Conservation (phyloP, 352 stramenopile genomes). For the Pilasporangium apinafurcum region DNA sequence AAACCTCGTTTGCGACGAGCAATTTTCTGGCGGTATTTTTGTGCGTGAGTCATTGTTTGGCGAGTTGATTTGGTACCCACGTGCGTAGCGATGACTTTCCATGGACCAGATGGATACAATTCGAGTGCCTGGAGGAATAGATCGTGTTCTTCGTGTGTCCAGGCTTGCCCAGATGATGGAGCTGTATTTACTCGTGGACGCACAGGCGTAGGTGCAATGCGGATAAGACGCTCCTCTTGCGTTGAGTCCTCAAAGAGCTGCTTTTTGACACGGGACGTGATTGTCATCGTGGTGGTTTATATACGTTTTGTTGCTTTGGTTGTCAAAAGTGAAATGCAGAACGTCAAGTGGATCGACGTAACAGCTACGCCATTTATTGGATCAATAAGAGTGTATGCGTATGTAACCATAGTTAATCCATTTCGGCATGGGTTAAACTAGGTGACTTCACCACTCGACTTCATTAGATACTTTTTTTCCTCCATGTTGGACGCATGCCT, state of each 20-base stretch:
- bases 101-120: slow-evolving; percentile 15
- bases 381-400: no score
- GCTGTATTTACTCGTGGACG: neutral
- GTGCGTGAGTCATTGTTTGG: slow-evolving; percentile 19
- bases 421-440: no score
- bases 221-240: slow-evolving; percentile 9
- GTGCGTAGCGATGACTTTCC: slow-evolving; percentile 16
- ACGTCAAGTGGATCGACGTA: no score
- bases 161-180: slow-evolving; percentile 1
- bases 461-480: no score
- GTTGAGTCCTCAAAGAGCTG: slow-evolving; percentile 10
- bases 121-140: slow-evolving; percentile 18
- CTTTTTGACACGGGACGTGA: slow-evolving; percentile 9
- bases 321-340: no score
- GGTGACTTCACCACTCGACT: no score
- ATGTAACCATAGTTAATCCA: no score
- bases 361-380: no score
- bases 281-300: slow-evolving; percentile 1
- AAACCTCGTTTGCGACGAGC: slow-evolving; percentile 9
- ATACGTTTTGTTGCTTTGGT: neutral
- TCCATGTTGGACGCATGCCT: no score
- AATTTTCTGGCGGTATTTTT: slow-evolving; percentile 25
- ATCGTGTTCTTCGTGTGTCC: slow-evolving; percentile 17
- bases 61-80: slow-evolving; percentile 15
- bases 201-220: slow-evolving; percentile 10